These are phyloP conservation scores for Xerocomellus intermedius DNA, from an alignment of 768 basidiomycete species.

Conservation along the genomic window DNA sequence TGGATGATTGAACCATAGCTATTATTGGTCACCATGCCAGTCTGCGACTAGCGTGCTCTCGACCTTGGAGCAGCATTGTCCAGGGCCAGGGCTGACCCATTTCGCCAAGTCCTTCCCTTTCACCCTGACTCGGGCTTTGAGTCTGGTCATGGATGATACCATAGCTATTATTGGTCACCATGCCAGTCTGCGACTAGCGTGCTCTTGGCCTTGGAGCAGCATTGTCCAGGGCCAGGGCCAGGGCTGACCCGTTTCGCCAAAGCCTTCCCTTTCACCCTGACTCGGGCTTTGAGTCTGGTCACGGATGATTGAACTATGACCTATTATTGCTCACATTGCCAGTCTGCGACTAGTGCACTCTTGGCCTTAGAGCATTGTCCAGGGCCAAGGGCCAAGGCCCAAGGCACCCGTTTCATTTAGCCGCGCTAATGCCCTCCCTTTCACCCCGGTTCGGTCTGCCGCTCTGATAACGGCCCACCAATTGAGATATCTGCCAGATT, in stretches of 20 bases:
- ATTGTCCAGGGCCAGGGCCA: too few species aligned
- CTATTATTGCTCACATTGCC: neutral
- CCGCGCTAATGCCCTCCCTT: neutral
- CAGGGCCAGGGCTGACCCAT: neutral
- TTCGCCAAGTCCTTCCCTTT: neutral
- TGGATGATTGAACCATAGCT: neutral
- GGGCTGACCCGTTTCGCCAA: neutral
- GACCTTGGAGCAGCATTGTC: too few species aligned
- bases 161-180: neutral
- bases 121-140: neutral
- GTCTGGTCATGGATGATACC: neutral
- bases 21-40: neutral
- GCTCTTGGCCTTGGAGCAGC: neutral
- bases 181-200: neutral
- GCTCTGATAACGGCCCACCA: neutral
- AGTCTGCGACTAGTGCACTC: neutral
- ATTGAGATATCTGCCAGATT: neutral
- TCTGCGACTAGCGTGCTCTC: neutral
- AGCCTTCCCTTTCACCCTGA: neutral
- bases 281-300: too few species aligned
- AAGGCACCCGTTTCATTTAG: too few species aligned
- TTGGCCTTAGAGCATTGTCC: neutral
- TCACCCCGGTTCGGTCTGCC: neutral
- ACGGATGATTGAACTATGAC: too few species aligned
- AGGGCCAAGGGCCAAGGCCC: too few species aligned